Evolutionary conservation across 1,284 basidiomycete species (phyloP).

Genomic region (Heliocybe sulcata): DNA sequence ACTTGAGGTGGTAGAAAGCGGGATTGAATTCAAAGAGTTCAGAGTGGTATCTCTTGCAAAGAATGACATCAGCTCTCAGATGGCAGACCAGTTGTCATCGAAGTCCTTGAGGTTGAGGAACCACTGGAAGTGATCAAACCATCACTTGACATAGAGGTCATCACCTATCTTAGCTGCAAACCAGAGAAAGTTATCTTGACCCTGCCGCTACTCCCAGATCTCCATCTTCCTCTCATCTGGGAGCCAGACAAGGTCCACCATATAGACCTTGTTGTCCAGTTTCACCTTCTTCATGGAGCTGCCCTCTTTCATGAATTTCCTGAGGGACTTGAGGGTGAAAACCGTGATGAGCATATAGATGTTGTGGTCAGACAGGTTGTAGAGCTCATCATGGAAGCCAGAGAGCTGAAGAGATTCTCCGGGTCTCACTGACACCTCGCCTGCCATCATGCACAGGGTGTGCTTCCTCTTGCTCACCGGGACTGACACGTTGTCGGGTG

Average conservation of each 20-base stretch:
- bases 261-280: neutral
- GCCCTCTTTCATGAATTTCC: neutral
- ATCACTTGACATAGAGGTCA: neutral
- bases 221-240: neutral
- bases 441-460: neutral
- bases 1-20: neutral
- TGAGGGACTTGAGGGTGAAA: neutral
- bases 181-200: neutral
- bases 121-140: neutral
- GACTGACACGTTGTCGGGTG: neutral
- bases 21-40: neutral
- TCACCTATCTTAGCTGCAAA: neutral
- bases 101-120: neutral
- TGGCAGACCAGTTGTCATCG: neutral
- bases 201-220: neutral
- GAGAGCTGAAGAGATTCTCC: neutral
- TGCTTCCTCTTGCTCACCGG: neutral
- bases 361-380: neutral
- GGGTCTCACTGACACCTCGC: neutral
- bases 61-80: neutral
- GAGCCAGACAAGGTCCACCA: neutral
- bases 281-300: neutral
- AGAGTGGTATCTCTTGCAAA: neutral
- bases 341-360: neutral
- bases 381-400: neutral